Conservation (phyloP, 257 asterid species). For the Primulina tabacum region DNA sequence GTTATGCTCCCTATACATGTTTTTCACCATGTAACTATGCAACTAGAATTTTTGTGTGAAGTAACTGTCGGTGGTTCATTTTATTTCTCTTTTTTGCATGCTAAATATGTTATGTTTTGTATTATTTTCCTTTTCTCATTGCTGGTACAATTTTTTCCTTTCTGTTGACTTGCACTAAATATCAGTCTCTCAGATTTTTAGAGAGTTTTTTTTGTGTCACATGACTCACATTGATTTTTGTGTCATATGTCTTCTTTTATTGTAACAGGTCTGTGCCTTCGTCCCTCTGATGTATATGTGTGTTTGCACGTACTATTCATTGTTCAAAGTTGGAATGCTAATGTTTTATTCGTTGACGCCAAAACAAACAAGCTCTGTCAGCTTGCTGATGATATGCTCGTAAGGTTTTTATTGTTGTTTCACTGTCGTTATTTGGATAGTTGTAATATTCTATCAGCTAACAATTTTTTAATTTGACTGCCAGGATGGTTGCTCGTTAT, state of each 20-base stretch:
- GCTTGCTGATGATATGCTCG: slow-evolving; percentile 99
- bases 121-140: background rate
- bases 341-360: slow-evolving; percentile 98
- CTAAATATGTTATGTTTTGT: background rate
- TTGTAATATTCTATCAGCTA: slow-evolving; percentile 3
- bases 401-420: slow-evolving; percentile 39
- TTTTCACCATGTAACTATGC: background rate
- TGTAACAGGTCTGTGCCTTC: slow-evolving; percentile 76
- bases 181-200: slow-evolving; percentile 1
- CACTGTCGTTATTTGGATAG: slow-evolving; percentile 5
- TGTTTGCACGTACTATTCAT: slow-evolving; percentile 87
- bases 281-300: slow-evolving; percentile 97
- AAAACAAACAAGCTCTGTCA: slow-evolving; percentile 86
- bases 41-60: background rate
- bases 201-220: slow-evolving; percentile 9
- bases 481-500: slow-evolving; percentile 99
- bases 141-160: background rate
- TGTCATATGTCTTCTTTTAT: slow-evolving; percentile 25
- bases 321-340: slow-evolving; percentile 89
- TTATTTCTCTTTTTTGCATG: slow-evolving; percentile 1
- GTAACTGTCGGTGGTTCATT: background rate
- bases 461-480: slow-evolving; percentile 23
- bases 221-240: slow-evolving; percentile 1
- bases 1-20: background rate
- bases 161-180: background rate